Conservation (phyloP, 805 yeast species). For the Scheffersomyces ergatensis region DNA sequence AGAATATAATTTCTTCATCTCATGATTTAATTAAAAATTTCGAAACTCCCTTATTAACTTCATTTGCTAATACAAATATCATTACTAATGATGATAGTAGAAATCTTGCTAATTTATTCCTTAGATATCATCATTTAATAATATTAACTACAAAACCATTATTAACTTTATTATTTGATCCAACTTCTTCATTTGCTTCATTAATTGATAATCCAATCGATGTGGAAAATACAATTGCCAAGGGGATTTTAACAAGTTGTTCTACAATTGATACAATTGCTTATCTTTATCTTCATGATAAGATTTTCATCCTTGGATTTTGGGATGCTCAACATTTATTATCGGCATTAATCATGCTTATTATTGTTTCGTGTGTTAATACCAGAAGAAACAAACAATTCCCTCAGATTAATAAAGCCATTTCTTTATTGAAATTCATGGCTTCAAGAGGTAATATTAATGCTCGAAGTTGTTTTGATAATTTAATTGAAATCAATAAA, state of each 20-base stretch:
- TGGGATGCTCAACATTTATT: slow-evolving; percentile 41
- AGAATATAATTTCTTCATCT: slow-evolving; percentile 25
- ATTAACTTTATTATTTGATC: slow-evolving; percentile 27
- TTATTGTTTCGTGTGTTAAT: slow-evolving; percentile 18
- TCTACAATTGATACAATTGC: slow-evolving; percentile 27
- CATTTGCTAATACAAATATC: slow-evolving; percentile 7
- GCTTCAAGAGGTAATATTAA: slow-evolving; percentile 32
- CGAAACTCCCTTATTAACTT: slow-evolving; percentile 27
- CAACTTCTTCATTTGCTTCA: slow-evolving; percentile 13
- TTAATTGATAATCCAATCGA: slow-evolving; percentile 5
- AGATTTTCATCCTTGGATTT: slow-evolving; percentile 32
- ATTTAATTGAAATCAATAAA: slow-evolving; percentile 24
- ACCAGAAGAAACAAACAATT: slow-evolving; percentile 10
- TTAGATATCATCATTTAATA: slow-evolving; percentile 34
- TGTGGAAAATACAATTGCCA: slow-evolving; percentile 24
- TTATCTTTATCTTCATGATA: slow-evolving; percentile 24
- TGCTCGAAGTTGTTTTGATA: slow-evolving; percentile 28
- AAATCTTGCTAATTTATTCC: slow-evolving; percentile 29
- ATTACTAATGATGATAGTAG: slow-evolving; percentile 16
- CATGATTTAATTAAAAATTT: slow-evolving; percentile 28
- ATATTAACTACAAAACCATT: slow-evolving; percentile 33
- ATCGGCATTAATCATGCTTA: slow-evolving; percentile 26
- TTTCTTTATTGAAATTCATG: slow-evolving; percentile 33
- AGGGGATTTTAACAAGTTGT: slow-evolving; percentile 26
- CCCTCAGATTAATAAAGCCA: slow-evolving; percentile 19